These are phyloP conservation scores for Melanopsichium pennsylvanicum DNA, from an alignment of 1,284 basidiomycete genomes.

Conservation along the genomic window DNA sequence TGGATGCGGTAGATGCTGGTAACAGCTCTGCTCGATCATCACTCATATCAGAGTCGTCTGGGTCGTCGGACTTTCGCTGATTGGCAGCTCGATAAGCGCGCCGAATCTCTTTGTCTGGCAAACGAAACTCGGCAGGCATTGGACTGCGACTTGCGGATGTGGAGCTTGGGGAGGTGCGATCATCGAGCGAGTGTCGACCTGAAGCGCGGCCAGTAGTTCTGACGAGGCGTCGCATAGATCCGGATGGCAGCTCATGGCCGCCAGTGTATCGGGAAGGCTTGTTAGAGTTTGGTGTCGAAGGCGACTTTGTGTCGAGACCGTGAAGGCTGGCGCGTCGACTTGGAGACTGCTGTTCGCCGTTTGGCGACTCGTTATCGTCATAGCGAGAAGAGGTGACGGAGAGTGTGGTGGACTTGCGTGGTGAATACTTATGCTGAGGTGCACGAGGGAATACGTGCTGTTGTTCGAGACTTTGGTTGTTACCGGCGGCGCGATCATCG, in stretches of 20 bases:
- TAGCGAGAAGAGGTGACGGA: constrained; percentile 12
- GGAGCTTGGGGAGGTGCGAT: constrained; percentile 9
- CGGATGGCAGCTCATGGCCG: constrained; percentile 12
- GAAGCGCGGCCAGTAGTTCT: constrained; percentile 18
- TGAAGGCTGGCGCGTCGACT: not conserved
- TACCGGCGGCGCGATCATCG: constrained; percentile 7
- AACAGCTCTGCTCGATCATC: constrained; percentile 2
- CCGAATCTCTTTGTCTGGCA: constrained; percentile 40
- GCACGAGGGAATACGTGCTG: constrained; percentile 18
- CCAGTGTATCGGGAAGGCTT: constrained; percentile 15
- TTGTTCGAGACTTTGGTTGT: not conserved
- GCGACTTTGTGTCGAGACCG: not conserved
- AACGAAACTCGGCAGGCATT: constrained; percentile 44
- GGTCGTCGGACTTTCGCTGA: constrained; percentile 14
- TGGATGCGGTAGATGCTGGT: not conserved
- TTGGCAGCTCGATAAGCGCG: constrained; percentile 40
- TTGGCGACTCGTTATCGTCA: constrained; percentile 2
- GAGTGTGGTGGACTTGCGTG: constrained; percentile 38
- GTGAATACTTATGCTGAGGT: constrained; percentile 35
- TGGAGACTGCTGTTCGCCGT: not conserved
- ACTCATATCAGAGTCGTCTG: constrained; percentile 24
- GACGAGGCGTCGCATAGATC: constrained; percentile 16
- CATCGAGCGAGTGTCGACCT: constrained; percentile 20
- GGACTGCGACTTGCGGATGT: constrained; percentile 23
- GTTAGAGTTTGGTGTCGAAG: constrained; percentile 7